These are phyloP conservation scores for Penicillium oxalicum DNA, from an alignment of 2,329 filamentous ascomycete genomes.

Conservation along the genomic window DNA sequence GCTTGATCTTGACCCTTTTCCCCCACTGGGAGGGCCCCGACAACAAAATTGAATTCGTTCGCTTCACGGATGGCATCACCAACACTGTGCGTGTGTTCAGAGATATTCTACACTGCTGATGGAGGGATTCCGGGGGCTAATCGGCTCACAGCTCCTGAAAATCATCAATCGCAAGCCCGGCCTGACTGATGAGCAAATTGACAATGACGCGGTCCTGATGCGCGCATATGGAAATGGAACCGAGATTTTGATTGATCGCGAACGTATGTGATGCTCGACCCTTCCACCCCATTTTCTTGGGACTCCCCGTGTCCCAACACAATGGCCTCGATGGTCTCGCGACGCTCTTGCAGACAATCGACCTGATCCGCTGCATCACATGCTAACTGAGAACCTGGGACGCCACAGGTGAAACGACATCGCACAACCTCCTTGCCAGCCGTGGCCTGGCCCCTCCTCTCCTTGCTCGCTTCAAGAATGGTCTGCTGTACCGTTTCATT, in stretches of 20 bases:
- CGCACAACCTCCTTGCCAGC: constrained; percentile 80
- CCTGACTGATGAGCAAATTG: constrained; percentile 67
- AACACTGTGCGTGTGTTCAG: constrained; percentile 61
- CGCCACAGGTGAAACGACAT: constrained; percentile 52
- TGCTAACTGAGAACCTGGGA: constrained; percentile 20
- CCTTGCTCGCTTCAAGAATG: constrained; percentile 89
- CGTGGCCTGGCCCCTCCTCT: constrained; percentile 78
- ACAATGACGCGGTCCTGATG: constrained; percentile 79
- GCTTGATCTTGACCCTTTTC: constrained; percentile 70
- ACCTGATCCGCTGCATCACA: too few species aligned
- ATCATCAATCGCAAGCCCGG: constrained; percentile 51
- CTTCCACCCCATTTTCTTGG: not conserved
- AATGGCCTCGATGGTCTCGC: too few species aligned
- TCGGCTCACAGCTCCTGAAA: constrained; percentile 44
- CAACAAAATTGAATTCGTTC: constrained; percentile 73
- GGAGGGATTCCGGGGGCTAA: constrained; percentile 1
- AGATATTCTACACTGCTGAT: not conserved
- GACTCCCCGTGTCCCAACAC: too few species aligned
- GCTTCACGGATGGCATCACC: constrained; percentile 97
- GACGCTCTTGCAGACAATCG: too few species aligned
- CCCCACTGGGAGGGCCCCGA: constrained; percentile 74
- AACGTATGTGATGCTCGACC: constrained; percentile 55
- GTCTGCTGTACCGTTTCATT: constrained; percentile 90
- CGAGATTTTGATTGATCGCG: constrained; percentile 89
- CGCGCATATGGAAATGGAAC: constrained; percentile 93